Evolutionary conservation across 306 rosid genomes (phyloP), one percentile per base, ranked within the genome.

Genomic region (Prunus fruticosa): DNA sequence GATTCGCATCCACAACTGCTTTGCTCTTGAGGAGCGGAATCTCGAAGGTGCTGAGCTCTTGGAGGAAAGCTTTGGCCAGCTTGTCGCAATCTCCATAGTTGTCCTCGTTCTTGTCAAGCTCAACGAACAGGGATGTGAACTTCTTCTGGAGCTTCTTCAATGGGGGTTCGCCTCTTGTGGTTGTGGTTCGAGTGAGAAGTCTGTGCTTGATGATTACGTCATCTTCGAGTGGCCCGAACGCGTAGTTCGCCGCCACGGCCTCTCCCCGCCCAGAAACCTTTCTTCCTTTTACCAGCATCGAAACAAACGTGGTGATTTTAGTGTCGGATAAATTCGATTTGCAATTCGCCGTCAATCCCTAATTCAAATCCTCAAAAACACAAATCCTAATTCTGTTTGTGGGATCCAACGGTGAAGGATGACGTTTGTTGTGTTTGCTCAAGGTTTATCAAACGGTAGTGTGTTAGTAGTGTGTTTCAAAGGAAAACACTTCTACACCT

Each of bases 111-210:
- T 87, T 90, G 53, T 90, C 95, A 1, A 89, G 71, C 80, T 94
- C 98, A 3, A 87, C 70, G 46, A 86, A 89, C 34, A 89, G 82
- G 50, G 97, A 81, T 5, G 96, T 89, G 79, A 95, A 92, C 87
- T 92, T 92, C 76, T 95, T 92, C 84, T 89, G 98, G 65, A 95
- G 97, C 86, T 95, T 95, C 84, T 90, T 95, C 84, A 92, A 65
- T 0, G 98, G 98, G 41, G 98, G 98, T 8, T 94, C 97, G 32
- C 97, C 98, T 49, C 97, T 79, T 2, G 97, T 92, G 61, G 98
- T 94, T 2, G 98, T 92, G 65, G 97, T 89, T 6, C 97, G 97
- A 8, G 98, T 91, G 15, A 94, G 93, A 71, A 94, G 98, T 74
- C 98, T 83, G 84, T 92, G 96, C 74, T 90, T 94, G 73, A 94